Evolutionary conservation across 2,329 filamentous ascomycete genomes (phyloP), one percentile per base, ranked within the genome.

Genomic region (Teratosphaeria pseudoeucalypti): DNA sequence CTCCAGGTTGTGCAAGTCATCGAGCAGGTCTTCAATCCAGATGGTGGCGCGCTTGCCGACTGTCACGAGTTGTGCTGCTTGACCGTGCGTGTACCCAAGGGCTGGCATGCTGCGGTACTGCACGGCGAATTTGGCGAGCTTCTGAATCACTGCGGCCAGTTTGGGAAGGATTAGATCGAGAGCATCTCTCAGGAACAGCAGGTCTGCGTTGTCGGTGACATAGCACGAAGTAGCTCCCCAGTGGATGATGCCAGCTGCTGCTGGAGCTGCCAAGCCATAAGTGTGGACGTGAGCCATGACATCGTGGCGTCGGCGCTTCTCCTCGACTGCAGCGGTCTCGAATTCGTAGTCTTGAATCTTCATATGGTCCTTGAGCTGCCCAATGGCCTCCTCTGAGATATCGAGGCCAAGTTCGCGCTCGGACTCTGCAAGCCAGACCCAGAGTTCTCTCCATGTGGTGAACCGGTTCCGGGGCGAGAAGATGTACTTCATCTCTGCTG

Each of bases 201-300:
- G 76, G 67, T 92, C 89, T 2, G 86, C 81, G 64, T 91, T 90
- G 69, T 91, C 89, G 59, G 87, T 92, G 47, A 85, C 80, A 68
- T 80, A 85, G 72, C 79, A 83, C 61, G 76, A 81, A 29, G 82
- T 87, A 58, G 84, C 85, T 65, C 86, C 87, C 73, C 82, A 85
- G 73, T 96, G 91, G 61, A 96, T 92, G 66, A 94, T 88, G 37
- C 89, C 89, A 14, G 88, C 89, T 10, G 90, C 90, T 37, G 83
- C 86, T 0, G 89, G 89, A 3, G 88, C 88, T 61, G 81, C 85
- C 65, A 81, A 75, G 3, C 88, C 90, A 72, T 87, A 92, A 14
- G 88, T 68, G 65, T 80, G 72, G 16, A 77, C 76, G 69, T 79
- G 77, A 58, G 83, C 83, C 84, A 86, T 86, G 34, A 75, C 73